Evolutionary conservation across 2,329 filamentous ascomycete genomes (phyloP), one percentile per base, ranked within the genome.

Genomic region (Aspergillus awamori): DNA sequence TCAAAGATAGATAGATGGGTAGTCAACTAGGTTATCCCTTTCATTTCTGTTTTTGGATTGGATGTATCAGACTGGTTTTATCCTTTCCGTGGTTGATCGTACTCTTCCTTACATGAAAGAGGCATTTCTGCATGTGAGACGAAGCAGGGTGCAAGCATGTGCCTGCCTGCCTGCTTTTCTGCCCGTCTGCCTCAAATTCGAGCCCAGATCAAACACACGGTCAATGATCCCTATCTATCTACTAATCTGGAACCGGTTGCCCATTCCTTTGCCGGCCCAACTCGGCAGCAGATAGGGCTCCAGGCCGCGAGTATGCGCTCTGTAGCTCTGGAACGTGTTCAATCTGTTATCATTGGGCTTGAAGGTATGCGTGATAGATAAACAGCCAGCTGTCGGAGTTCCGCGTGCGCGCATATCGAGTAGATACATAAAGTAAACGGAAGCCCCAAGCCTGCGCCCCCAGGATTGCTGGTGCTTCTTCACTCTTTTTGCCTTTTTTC

Each of bases 281-380:
- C 39, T n/a, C 41, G 41, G 41, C 17, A 45, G 10, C 17, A 36
- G 33, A 36, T 36, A 36, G 33, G 33, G 33, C 33, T 11, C 33
- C 17, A 17, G 26, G 47, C 47, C 47, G 47, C 26, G 47, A 51
- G 47, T 51, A 51, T 51, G 24, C 47, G 47, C 24, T 33, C 8
- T 33, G 47, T 49, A 49, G 47, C 28, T 49, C 28, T 30, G 28
- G 47, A 28, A 30, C 15, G 47, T 51, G n/a, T 28, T 51, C 15
- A 28, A 10, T 17, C 47, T n/a, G 47, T 51, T 51, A 51, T 51
- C 47, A 51, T 30, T 51, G 47, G 47, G 47, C 7, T 49, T 49
- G 45, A 49, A 17, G 45, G 33, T 6, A 26, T 33, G 47, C 47
- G 47, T 51, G 47, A 51, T 33, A 51, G 33, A 36, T 36, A 36